Evolutionary conservation across 2,329 filamentous ascomycete species (phyloP), one percentile per base, ranked within the genome.

Genomic region (Aspergillus fructus): DNA sequence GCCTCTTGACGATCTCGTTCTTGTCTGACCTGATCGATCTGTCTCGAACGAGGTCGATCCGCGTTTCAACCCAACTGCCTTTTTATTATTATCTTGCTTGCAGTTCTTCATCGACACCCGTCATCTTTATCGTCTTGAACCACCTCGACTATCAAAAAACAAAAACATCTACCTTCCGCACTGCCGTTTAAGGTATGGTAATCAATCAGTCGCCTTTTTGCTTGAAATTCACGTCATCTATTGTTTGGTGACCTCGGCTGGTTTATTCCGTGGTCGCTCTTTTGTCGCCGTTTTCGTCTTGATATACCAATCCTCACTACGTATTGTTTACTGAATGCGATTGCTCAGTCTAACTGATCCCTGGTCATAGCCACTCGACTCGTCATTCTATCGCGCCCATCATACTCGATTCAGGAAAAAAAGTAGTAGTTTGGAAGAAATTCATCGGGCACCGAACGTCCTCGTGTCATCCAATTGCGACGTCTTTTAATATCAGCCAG

Each of bases 1-100:
- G 40, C 58, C 59, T 62, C 56, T 56, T 52, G 43, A 39, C 49
- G 39, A 50, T 50, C 56, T 59, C 46, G 30, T 61, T 54, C 55
- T 43, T 30, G 46, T 58, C 52, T 21, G 41, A 42, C 49, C 43
- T 27, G 50, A 48, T 62, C 49, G 55, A 56, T 54, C 49, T 42
- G 50, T 59, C 57, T 56, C 52, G 48, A 34, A 39, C 55, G 45
- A 62, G 48, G 55, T 48, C 45, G 48, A 24, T 53, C 37, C 47
- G 51, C n/a, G 51, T 60, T 58, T 60, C 51, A 46, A 50, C 43
- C 46, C 48, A 46, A 55, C 24, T 13, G 19, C 45, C 43, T 19
- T 59, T 40, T 51, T 47, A 53, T 48, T 47, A 53, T 50, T 55
- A 8, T 49, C 19, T 42, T 58, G 43, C 49, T 42, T 33, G 54